A percentile compares a stretch with the other conserved stretches of the same genome.
These are phyloP conservation scores for Solioccasus polychromus DNA, from an alignment of 768 basidiomycete species.

Conservation along the genomic window DNA sequence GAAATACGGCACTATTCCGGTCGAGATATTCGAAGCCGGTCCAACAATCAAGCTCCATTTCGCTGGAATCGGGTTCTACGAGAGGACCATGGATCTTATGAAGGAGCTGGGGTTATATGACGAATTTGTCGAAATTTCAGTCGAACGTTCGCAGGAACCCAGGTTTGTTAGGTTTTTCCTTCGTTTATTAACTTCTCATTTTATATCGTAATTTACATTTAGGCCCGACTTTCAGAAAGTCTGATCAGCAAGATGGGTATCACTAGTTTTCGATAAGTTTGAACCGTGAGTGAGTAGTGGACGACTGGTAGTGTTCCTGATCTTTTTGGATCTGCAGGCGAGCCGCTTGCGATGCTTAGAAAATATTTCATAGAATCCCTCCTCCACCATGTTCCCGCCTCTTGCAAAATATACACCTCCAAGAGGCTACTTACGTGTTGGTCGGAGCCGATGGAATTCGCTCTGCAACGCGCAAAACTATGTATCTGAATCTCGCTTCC, in stretches of 20 bases:
- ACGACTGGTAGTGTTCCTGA: background rate
- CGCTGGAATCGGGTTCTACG: constrained; percentile 46
- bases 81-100: constrained; percentile 43
- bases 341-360: constrained; percentile 33
- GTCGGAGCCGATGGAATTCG: constrained; percentile 44
- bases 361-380: constrained; percentile 36
- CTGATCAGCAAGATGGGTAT: constrained; percentile 33
- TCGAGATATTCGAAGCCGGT: constrained; percentile 43
- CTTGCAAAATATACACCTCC: constrained; percentile 33
- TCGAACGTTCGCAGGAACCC: constrained; percentile 16
- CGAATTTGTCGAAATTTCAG: constrained; percentile 23
- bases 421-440: constrained; percentile 43
- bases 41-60: constrained; percentile 39
- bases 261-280: constrained; percentile 23
- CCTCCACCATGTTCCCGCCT: constrained; percentile 22
- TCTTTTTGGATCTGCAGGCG: constrained; percentile 24
- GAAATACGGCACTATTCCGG: constrained; percentile 24
- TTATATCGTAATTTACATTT: constrained; percentile 4
- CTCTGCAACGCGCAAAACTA: constrained; percentile 31
- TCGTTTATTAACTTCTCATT: no score
- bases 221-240: constrained; percentile 29
- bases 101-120: constrained; percentile 38
- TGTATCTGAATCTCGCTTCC: constrained; percentile 22
- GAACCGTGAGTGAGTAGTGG: no score
- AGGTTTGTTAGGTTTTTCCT: constrained; percentile 19